Percentiles rank a stretch among this genome's conserved stretches.
phyloP scores from a whole-genome alignment of 257 asterid species.

The Nicotiana attenuata region DNA sequence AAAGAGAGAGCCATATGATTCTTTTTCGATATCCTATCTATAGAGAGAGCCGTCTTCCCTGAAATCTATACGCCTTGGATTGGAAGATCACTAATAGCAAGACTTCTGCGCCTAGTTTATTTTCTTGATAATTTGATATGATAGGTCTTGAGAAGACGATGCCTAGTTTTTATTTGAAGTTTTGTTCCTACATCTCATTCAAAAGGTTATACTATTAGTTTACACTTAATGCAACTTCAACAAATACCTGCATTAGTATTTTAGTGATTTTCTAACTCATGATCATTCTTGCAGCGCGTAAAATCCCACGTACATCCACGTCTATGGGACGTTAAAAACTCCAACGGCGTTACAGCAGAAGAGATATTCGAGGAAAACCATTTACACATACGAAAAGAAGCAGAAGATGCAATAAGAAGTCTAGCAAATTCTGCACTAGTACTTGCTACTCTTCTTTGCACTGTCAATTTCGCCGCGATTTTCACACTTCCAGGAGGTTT shows the following conservation, averaged over 20 bases:
- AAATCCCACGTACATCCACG: not conserved
- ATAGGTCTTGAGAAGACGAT: not conserved
- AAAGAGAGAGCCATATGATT: not conserved
- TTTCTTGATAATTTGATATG: not conserved
- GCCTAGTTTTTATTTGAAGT: not conserved
- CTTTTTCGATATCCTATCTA: not conserved
- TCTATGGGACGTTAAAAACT: not conserved
- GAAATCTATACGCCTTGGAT: not conserved
- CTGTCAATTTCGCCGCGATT: conserved; percentile 12
- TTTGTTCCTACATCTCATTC: too few species aligned
- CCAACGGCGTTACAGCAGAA: not conserved
- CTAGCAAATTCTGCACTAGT: not conserved
- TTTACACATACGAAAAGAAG: not conserved
- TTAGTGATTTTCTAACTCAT: not conserved
- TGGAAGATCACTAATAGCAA: not conserved
- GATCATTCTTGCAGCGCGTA: not conserved
- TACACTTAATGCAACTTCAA: too few species aligned
- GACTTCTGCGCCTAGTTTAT: not conserved
- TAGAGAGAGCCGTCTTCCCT: not conserved
- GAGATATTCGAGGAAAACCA: not conserved
- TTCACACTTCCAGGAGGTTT: conserved; percentile 18
- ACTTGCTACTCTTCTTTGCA: conserved; percentile 10
- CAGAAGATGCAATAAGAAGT: not conserved
- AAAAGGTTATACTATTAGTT: too few species aligned
- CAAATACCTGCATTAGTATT: not conserved